Conservation (phyloP, 202 grass and related monocot genomes). For the Musa balbisiana region DNA sequence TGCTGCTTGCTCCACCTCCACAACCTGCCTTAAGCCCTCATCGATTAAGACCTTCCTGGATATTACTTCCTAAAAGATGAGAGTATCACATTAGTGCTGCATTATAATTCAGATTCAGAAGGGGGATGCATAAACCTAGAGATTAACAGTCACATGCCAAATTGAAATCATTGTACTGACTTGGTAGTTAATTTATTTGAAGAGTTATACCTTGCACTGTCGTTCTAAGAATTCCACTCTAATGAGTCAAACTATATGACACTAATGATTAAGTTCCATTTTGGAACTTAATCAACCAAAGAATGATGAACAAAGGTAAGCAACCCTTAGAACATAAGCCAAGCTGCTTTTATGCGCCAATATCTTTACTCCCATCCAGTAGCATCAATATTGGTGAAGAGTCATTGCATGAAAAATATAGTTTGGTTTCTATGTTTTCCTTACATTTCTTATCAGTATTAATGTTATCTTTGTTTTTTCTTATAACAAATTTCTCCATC, state of each 20-base stretch:
- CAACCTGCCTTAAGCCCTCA: slow-evolving; percentile 61
- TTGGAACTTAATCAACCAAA: not conserved
- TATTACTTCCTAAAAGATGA: slow-evolving; percentile 59
- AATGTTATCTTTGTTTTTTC: not conserved
- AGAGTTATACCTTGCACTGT: too few species aligned
- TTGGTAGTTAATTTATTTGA: not conserved
- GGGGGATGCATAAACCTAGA: not conserved
- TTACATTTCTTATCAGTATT: not conserved
- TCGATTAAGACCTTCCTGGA: slow-evolving; percentile 75
- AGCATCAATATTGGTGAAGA: not conserved
- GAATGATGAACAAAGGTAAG: not conserved
- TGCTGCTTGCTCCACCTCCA: slow-evolving; percentile 87
- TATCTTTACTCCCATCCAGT: not conserved
- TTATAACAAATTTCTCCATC: not conserved
- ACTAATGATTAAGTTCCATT: too few species aligned
- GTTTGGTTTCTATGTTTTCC: not conserved
- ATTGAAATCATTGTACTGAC: not conserved
- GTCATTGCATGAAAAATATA: not conserved
- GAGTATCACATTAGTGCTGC: not conserved
- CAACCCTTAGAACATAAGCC: not conserved
- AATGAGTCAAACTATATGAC: too few species aligned
- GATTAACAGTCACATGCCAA: not conserved
- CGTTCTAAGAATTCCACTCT: too few species aligned
- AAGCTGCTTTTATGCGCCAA: not conserved
- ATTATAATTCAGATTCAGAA: not conserved